A percentile compares a stretch with the other conserved stretches of the same genome.
phyloP scores from a whole-genome alignment of 78 protist species.

The Polysphondylium violaceum region DNA sequence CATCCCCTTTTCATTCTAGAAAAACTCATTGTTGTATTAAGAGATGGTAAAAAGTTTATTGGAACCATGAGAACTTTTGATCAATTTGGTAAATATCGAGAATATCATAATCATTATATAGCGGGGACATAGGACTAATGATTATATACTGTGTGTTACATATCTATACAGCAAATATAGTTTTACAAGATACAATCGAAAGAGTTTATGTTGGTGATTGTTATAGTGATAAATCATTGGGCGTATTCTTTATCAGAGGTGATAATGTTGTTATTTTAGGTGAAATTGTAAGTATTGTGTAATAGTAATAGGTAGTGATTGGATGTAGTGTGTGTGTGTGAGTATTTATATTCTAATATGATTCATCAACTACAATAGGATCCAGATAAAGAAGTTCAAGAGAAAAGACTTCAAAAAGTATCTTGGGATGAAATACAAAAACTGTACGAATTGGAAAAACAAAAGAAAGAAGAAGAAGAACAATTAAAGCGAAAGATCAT shows the following conservation, averaged over 20 bases:
- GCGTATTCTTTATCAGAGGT: conserved; percentile 88
- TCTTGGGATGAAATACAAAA: conserved; percentile 65
- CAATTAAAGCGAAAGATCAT: conserved; percentile 54
- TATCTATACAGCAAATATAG: conserved; percentile 74
- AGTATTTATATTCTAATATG: background rate
- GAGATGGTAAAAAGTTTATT: conserved; percentile 91
- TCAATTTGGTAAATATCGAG: conserved; percentile 88
- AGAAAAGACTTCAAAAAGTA: conserved; percentile 52
- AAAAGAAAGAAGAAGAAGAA: conserved; percentile 50
- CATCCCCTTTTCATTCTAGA: conserved; percentile 21
- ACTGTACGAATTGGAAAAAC: conserved; percentile 35
- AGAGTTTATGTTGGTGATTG: conserved; percentile 80
- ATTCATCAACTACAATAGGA: conserved; percentile 26
- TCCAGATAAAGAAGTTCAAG: conserved; percentile 62
- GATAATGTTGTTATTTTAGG: conserved; percentile 92
- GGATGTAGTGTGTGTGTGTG: too few relatives aligned
- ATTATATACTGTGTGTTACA: too few relatives aligned
- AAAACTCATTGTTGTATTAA: conserved; percentile 84
- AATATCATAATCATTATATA: too few relatives aligned
- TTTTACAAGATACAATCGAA: conserved; percentile 88
- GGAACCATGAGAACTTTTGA: conserved; percentile 92
- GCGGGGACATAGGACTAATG: too few relatives aligned
- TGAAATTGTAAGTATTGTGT: conserved; percentile 49
- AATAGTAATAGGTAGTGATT: too few relatives aligned
- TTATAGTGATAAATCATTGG: conserved; percentile 84